Evolutionary conservation across 352 stramenopile species (phyloP).

Genomic region (Globisporangium orthogonon): DNA sequence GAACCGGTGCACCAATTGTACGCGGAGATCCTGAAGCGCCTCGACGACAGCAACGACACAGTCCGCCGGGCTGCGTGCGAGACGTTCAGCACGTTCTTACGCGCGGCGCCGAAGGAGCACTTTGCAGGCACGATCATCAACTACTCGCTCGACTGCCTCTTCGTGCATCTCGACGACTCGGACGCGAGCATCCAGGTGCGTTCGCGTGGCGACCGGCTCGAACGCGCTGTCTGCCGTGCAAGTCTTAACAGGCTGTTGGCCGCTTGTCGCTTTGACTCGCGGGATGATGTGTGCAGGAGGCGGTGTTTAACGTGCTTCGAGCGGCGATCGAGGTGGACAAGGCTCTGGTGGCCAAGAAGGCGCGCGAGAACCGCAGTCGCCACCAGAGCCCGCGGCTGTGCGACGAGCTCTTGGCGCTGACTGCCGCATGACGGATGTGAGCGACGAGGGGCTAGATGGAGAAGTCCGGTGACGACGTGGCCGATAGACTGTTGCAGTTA

Average conservation of each 20-base stretch:
- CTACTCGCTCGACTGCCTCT: conserved; percentile 87
- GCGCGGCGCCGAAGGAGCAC: conserved; percentile 73
- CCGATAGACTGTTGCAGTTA: conserved; percentile 4
- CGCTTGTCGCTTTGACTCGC: too few species aligned
- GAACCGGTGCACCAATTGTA: conserved; percentile 89
- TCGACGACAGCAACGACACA: conserved; percentile 90
- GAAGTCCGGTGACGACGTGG: background rate
- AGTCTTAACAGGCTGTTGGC: too few species aligned
- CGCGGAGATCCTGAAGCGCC: conserved; percentile 88
- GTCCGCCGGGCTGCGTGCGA: conserved; percentile 85
- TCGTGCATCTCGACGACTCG: conserved; percentile 89
- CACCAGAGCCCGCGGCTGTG: conserved; percentile 70
- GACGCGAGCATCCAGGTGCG: conserved; percentile 80
- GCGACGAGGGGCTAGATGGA: too few species aligned
- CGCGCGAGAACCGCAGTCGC: conserved; percentile 60
- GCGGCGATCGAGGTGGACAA: conserved; percentile 57
- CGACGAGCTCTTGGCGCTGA: conserved; percentile 54
- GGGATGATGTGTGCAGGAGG: conserved; percentile 23
- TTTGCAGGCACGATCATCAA: conserved; percentile 88
- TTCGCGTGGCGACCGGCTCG: background rate
- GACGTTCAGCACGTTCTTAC: conserved; percentile 86
- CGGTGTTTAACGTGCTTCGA: conserved; percentile 66
- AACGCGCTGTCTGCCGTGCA: conserved; percentile 1
- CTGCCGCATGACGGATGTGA: conserved; percentile 12
- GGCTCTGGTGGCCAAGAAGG: conserved; percentile 57